Evolutionary conservation across 2,329 filamentous ascomycete genomes (phyloP).

Genomic region (Teratosphaeria nubilosa): DNA sequence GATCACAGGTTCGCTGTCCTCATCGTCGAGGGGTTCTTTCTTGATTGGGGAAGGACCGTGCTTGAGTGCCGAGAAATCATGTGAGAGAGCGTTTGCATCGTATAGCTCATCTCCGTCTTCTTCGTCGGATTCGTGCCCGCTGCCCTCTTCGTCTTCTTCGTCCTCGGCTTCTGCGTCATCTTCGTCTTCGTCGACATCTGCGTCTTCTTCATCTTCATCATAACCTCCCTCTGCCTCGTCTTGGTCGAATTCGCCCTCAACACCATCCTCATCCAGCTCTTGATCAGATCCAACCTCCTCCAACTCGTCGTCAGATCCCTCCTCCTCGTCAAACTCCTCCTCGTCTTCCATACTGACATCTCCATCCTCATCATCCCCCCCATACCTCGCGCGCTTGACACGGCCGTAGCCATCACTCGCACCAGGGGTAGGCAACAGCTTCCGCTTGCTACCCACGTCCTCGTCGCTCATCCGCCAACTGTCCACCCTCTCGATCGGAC

Average conservation of each 20-base stretch:
- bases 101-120: not conserved
- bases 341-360: not conserved
- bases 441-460: constrained; percentile 10
- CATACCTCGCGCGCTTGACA: constrained; percentile 12
- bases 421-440: constrained; percentile 11
- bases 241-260: not conserved
- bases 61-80: not conserved
- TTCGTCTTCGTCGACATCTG: not conserved
- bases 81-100: not conserved
- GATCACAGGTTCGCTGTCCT: not conserved
- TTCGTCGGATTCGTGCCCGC: not conserved
- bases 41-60: not conserved
- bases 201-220: not conserved
- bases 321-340: not conserved
- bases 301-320: not conserved
- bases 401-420: constrained; percentile 3
- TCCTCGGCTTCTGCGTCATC: not conserved
- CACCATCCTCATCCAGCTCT: constrained; percentile 1
- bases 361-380: constrained; percentile 4
- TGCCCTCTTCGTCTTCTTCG: constrained; percentile 1
- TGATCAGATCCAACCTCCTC: not conserved
- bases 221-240: not conserved
- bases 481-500: constrained; percentile 20
- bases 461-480: constrained; percentile 11
- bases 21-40: not conserved